Evolutionary conservation across 2,329 filamentous ascomycete genomes (phyloP), one percentile per base, ranked within the genome.

Genomic region (Aaosphaeria arxii): DNA sequence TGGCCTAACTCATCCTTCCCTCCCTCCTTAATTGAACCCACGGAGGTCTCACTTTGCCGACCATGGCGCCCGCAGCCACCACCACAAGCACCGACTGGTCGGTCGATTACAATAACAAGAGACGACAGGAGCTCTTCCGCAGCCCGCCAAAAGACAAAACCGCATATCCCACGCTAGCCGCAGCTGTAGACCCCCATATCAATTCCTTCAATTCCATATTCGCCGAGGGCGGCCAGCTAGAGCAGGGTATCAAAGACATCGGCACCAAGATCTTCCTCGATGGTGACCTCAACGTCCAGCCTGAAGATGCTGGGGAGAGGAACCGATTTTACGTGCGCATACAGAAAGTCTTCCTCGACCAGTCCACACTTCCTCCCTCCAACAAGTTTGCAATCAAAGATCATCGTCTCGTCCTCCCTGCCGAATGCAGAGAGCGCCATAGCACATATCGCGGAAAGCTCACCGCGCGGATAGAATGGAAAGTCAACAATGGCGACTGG

Each of bases 131-230:
- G 45, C 87, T 99, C 24, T 99, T 99, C 71, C 81, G 83, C 62
- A 86, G 95, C 58, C 92, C 94, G 13, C 92, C 94, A 0, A 87
- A 83, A 63, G 91, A 97, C 67, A 87, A 84, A 59, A 88, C 88
- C 7, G 90, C 92, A 50, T 97, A 95, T 66, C 94, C 94, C 11
- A 82, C 88, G 24, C 83, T 99, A 42, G 87, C 91, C 61, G 82
- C 82, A 52, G 89, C 92, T n/a, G 85, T 97, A 50, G 81, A 88
- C 56, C 94, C 94, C 43, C 94, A 99, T 71, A 87, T 97, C 61
- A 86, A 96, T 64, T 94, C 94, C 5, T 99, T 96, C 82, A 96
- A 99, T 76, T 85, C 85, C 45, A 79, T 97, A 42, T 95, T 96
- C 67, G 82, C 85, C 31, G 77, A 80, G 49, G 80, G 86, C 71